Conservation (phyloP, 169 alveolate genomes). For the Cryptosporidium muris region DNA sequence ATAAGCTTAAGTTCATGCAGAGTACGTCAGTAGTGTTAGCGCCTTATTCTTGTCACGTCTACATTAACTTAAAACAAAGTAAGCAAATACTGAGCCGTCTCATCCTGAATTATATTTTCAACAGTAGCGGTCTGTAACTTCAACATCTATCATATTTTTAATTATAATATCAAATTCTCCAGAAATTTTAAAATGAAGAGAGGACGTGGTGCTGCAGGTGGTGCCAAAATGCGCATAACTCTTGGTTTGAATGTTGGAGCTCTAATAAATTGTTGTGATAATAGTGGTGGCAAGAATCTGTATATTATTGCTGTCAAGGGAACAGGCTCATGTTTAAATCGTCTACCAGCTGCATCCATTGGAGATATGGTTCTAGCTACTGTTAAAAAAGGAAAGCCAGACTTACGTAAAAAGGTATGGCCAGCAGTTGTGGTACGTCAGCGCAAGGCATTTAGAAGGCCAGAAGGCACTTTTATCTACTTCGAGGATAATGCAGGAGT, state of each 20-base stretch:
- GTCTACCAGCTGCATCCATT: slow-evolving; percentile 98
- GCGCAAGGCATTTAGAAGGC: slow-evolving; percentile 98
- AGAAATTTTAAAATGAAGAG: slow-evolving; percentile 50
- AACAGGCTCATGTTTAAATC: slow-evolving; percentile 94
- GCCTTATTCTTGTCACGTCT: too few relatives aligned
- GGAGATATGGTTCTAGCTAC: slow-evolving; percentile 99
- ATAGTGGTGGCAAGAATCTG: slow-evolving; percentile 98
- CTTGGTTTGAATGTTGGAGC: slow-evolving; percentile 98
- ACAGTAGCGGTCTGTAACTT: too few relatives aligned
- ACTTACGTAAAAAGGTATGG: slow-evolving; percentile 97
- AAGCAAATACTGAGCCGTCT: too few relatives aligned
- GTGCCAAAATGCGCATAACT: slow-evolving; percentile 87
- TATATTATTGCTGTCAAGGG: slow-evolving; percentile 97
- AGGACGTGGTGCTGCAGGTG: slow-evolving; percentile 89
- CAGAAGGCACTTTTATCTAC: slow-evolving; percentile 97
- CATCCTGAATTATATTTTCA: too few relatives aligned
- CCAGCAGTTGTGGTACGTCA: slow-evolving; percentile 98
- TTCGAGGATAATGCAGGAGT: slow-evolving; percentile 99
- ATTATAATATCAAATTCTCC: not conserved
- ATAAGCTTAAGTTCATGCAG: too few relatives aligned
- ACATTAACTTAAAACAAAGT: too few relatives aligned
- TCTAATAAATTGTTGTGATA: slow-evolving; percentile 98
- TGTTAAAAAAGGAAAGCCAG: slow-evolving; percentile 99
- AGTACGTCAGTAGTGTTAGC: too few relatives aligned
- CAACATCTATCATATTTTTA: too few relatives aligned